Conservation (phyloP, 1,139 yeast species). For the Pichia sp. region DNA sequence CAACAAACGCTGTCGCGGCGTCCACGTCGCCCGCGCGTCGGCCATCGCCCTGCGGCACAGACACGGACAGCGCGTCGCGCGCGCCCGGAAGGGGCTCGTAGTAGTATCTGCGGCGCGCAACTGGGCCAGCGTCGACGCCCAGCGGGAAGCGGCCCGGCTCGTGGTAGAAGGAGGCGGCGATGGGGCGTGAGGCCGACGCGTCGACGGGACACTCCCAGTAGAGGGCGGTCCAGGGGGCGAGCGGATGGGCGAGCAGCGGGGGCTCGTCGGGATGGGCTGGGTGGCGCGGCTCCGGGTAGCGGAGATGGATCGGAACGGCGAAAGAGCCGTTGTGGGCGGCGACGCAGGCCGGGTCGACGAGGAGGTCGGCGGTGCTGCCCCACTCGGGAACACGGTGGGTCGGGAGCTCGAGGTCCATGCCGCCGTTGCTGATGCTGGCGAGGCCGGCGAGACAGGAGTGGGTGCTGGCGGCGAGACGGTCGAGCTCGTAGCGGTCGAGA, state of each 20-base stretch:
- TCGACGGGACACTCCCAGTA: slow-evolving; percentile 28
- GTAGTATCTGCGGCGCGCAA: not conserved
- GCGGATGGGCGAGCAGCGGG: slow-evolving; percentile 7
- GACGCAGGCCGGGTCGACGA: slow-evolving; percentile 19
- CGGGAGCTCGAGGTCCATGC: slow-evolving; percentile 31
- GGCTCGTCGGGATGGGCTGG: too few relatives aligned
- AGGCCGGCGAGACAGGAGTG: slow-evolving; percentile 6
- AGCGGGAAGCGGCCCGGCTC: slow-evolving; percentile 1
- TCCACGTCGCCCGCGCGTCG: slow-evolving; percentile 1
- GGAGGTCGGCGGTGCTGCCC: slow-evolving; percentile 24
- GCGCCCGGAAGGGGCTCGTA: too few relatives aligned
- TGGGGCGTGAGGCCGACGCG: not conserved
- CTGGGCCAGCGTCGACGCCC: not conserved
- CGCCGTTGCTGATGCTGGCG: slow-evolving; percentile 15
- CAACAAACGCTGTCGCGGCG: slow-evolving; percentile 1
- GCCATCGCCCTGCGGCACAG: too few relatives aligned
- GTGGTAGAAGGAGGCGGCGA: not conserved
- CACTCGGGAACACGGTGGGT: slow-evolving; percentile 23
- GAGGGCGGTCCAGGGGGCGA: slow-evolving; percentile 22
- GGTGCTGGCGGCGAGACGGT: not conserved
- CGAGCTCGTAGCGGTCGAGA: slow-evolving; percentile 28
- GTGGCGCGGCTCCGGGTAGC: slow-evolving; percentile 28
- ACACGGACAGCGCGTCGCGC: too few relatives aligned
- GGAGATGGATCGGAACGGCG: slow-evolving; percentile 29
- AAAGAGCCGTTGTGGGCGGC: slow-evolving; percentile 15